Percentiles rank a stretch among this genome's conserved stretches.
These are phyloP conservation scores for Heliosperma pusillum DNA, from an alignment of 148 eudicot species.

Conservation along the genomic window DNA sequence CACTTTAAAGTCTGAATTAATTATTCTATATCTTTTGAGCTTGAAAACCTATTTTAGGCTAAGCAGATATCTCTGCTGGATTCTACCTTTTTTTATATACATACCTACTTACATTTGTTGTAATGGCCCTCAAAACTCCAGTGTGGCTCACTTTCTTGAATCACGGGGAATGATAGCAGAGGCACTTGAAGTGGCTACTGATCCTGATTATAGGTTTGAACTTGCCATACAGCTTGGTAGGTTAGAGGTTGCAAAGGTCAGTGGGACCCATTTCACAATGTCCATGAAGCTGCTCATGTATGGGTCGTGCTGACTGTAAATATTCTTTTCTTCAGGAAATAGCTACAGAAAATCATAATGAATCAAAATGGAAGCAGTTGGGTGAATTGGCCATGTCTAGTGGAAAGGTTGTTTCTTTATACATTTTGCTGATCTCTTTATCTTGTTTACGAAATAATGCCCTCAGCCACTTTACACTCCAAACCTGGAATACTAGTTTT, in stretches of 20 bases:
- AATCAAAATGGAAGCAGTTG: conserved; percentile 98
- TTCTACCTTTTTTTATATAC: not conserved
- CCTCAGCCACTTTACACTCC: not conserved
- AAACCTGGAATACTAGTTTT: too few species aligned
- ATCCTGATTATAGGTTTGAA: conserved; percentile 98
- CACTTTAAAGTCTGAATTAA: not conserved
- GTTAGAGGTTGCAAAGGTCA: conserved; percentile 83
- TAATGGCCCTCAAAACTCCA: conserved; percentile 7
- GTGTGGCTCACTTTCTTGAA: conserved; percentile 96
- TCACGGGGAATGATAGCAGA: conserved; percentile 91
- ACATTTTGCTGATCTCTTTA: not conserved
- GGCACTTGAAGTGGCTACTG: conserved; percentile 96
- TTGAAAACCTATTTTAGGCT: not conserved
- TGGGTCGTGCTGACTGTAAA: conserved; percentile 12
- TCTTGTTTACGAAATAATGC: not conserved
- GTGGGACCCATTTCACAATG: conserved; percentile 7
- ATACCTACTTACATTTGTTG: not conserved
- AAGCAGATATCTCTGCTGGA: not conserved
- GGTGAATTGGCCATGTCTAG: conserved; percentile 96
- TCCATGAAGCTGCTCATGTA: conserved; percentile 2
- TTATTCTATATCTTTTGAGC: not conserved
- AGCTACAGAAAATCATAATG: conserved; percentile 81
- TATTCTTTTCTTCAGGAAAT: conserved; percentile 57
- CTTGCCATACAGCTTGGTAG: conserved; percentile 94
- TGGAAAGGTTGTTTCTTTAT: conserved; percentile 60